Evolutionary conservation across 1,284 basidiomycete species (phyloP), one percentile per base, ranked within the genome.

Genomic region (Cutaneotrichosporon spelunceum): DNA sequence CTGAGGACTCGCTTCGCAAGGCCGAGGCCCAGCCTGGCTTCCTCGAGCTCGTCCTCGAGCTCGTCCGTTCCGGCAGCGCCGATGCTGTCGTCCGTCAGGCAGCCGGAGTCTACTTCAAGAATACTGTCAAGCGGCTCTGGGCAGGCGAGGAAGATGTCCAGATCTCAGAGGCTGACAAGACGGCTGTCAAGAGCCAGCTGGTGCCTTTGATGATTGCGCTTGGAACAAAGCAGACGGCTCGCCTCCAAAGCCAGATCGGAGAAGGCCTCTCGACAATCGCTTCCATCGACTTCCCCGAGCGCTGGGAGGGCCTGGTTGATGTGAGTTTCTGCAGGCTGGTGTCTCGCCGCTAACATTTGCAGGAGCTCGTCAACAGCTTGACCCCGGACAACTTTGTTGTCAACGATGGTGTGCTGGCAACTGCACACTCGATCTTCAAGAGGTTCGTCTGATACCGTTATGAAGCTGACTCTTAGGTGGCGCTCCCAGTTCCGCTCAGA

Each of bases 381-480:
- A 88, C 90, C 14, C 79, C 83, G 10, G 84, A 87, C 21, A 87
- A 97, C 73, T 93, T 90, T 76, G 87, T 88, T 66, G 78, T 92
- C 69, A 95, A 97, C 75, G 83, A 93, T 42, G 91, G 90, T 58
- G 90, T 99, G 9, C 84, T 99, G 39, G 86, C 95, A 70, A 94
- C 94, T 0, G 91, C 93, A 0, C 95, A 98, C 78, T 93, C 92
- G 45, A 98, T 99, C 72, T 98, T 97, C 81, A 85, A 86, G 58
- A 85, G 87, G 66, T 75, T 42, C 56, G 73, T 60, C 7, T 2
- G n/a, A 44, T 0, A 34, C 21, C 7, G 24, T 14, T 8, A 1
- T 13, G 21, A 11, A 9, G 26, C 57, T 64, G 65, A 52, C 13
- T 10, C 33, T 33, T 66, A 81, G 81, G 60, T 99, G 95, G 95